Percentiles rank a stretch among this genome's conserved stretches.
These are phyloP conservation scores for Isabelozyma heimii DNA, from an alignment of 805 yeast genomes.

Conservation along the genomic window DNA sequence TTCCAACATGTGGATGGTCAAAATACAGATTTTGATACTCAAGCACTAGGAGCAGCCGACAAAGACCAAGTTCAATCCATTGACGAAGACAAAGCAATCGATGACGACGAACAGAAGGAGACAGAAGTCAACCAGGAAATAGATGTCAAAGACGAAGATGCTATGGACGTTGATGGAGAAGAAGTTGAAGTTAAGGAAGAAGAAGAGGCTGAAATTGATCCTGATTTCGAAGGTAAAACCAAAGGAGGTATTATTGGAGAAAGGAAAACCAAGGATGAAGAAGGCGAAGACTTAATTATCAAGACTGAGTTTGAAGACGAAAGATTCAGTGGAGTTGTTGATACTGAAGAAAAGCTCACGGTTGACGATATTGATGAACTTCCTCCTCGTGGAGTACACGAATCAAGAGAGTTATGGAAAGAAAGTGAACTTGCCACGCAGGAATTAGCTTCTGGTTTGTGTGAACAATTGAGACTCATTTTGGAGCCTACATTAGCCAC, in stretches of 20 bases:
- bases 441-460: constrained; percentile 79
- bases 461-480: constrained; percentile 90
- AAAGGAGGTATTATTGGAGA: constrained; percentile 53
- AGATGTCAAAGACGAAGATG: constrained; percentile 26
- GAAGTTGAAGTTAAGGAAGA: constrained; percentile 30
- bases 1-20: constrained; percentile 82
- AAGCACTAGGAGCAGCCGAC: constrained; percentile 89
- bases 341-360: constrained; percentile 14
- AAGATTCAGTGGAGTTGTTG: constrained; percentile 15
- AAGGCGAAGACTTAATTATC: constrained; percentile 23
- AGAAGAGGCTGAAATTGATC: constrained; percentile 34
- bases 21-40: constrained; percentile 75
- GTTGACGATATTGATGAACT: constrained; percentile 11
- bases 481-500: constrained; percentile 97
- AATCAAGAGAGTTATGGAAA: constrained; percentile 79
- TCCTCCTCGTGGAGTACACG: constrained; percentile 56
- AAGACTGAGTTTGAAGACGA: constrained; percentile 12
- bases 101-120: constrained; percentile 49
- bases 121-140: constrained; percentile 22
- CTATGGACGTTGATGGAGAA: constrained; percentile 26
- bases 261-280: constrained; percentile 31
- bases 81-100: constrained; percentile 79
- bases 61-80: constrained; percentile 74
- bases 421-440: constrained; percentile 80
- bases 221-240: constrained; percentile 47